Evolutionary conservation across 495 filamentous ascomycete genomes (phyloP), one percentile per base, ranked within the genome.

Genomic region (Corynascus novoguineensis): DNA sequence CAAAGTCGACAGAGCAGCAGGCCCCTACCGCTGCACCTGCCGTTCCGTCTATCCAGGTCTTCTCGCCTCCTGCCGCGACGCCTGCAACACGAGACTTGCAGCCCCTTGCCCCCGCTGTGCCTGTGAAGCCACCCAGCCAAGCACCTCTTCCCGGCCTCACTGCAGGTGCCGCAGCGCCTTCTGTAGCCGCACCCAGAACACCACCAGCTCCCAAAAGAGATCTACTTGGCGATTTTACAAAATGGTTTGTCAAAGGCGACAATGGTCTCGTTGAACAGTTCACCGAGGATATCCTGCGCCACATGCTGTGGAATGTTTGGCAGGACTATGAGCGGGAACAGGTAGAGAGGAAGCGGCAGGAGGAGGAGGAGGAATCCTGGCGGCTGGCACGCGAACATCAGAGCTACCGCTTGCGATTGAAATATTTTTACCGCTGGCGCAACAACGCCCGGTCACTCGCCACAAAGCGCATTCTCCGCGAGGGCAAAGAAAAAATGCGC

Each of bases 401-500:
- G 57, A 60, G 53, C 14, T 68, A 75, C 38, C 74, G 67, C 12
- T 64, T 82, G 27, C 58, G 61, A 12, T 67, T 74, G 28, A 80
- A 76, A 45, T 82, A 69, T 62, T 75, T 76, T 28, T 74, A 75
- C 46, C 60, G 65, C 11, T 82, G 80, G 80, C 70, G 72, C 46
- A 60, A 76, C 25, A 63, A 58, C 24, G 73, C 74, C 11, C 63
- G 73, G 3, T 41, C 49, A 1, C 63, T 60, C 8, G 60, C 63
- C 25, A 62, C 59, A 24, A 66, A 61, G 21, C 63, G 65, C 12
- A 72, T 75, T 44, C 73, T 73, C 7, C 68, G 50, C 56, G 71
- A 62, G 49, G 59, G 67, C 37, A 67, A 68, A 35, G 60, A 70
- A 37, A 64, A 61, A 25, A 65, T 67, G 62, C 58, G 62, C 22